Evolutionary conservation across 306 rosid species (phyloP).

Genomic region (Rosa chinensis): DNA sequence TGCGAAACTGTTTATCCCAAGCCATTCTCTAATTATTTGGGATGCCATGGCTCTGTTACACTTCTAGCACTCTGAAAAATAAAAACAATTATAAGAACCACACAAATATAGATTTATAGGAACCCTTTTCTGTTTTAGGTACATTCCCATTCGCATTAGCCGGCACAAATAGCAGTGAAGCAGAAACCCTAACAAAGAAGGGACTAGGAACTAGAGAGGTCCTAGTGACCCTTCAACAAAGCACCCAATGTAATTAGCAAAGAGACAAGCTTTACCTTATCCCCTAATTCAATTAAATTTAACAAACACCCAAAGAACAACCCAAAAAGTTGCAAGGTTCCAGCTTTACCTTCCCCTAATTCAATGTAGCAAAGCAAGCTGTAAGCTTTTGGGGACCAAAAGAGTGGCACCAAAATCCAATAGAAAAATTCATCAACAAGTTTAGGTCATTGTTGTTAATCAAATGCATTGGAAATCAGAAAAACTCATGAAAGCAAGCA

Average conservation of each 20-base stretch:
- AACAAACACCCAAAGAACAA: constrained; percentile 1
- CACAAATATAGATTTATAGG: background rate
- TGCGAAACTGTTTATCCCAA: constrained; percentile 81
- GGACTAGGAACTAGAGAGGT: background rate
- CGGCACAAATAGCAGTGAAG: background rate
- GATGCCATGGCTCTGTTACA: constrained; percentile 56
- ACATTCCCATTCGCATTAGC: background rate
- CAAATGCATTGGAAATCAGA: background rate
- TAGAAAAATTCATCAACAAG: too few species aligned
- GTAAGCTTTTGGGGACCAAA: background rate
- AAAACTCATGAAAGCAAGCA: background rate
- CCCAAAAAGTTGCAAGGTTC: background rate
- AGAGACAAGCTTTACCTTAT: background rate
- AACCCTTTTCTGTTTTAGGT: background rate
- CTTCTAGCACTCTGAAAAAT: constrained; percentile 7
- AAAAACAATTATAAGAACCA: background rate
- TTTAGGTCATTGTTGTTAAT: background rate
- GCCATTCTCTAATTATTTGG: constrained; percentile 75
- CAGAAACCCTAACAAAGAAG: background rate
- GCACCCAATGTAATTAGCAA: background rate
- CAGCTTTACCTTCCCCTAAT: background rate
- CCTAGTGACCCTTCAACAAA: background rate
- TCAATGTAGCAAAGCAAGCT: background rate
- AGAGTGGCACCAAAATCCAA: background rate
- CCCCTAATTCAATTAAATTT: background rate